Evolutionary conservation across 2,329 filamentous ascomycete species (phyloP).

Genomic region (Hypoxylon sp.): DNA sequence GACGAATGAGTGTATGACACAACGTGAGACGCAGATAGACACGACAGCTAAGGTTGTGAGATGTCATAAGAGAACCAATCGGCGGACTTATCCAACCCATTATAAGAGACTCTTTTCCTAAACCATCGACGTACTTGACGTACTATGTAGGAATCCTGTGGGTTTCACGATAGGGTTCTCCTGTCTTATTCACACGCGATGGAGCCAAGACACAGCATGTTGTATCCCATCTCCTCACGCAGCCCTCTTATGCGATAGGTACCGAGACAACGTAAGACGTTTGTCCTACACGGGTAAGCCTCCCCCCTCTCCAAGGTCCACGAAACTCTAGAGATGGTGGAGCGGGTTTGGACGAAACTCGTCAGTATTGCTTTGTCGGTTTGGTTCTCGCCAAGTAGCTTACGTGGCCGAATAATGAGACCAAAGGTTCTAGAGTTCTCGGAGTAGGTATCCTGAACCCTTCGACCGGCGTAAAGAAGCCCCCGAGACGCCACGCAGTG

Average conservation of each 20-base stretch:
- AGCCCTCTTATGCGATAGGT: slow-evolving; percentile 1
- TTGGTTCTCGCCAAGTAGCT: slow-evolving; percentile 2
- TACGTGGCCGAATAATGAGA: slow-evolving; percentile 5
- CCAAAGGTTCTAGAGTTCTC: not conserved
- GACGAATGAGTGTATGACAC: slow-evolving; percentile 30
- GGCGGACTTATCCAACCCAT: slow-evolving; percentile 21
- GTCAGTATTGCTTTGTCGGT: slow-evolving; percentile 1
- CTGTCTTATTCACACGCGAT: slow-evolving; percentile 25
- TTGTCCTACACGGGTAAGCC: slow-evolving; percentile 2
- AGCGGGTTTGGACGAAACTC: slow-evolving; percentile 6
- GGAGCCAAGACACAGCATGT: not conserved
- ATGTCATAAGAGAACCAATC: slow-evolving; percentile 22
- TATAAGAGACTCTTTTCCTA: slow-evolving; percentile 9
- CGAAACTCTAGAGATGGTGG: slow-evolving; percentile 1
- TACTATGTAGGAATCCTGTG: slow-evolving; percentile 23
- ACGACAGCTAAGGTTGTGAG: slow-evolving; percentile 10
- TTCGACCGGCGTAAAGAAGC: slow-evolving; percentile 5
- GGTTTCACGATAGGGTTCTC: slow-evolving; percentile 28
- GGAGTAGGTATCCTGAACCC: slow-evolving; percentile 1
- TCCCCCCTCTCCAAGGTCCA: not conserved
- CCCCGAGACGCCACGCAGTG: slow-evolving; percentile 14
- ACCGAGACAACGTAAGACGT: not conserved
- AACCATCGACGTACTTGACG: slow-evolving; percentile 27
- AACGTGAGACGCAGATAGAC: slow-evolving; percentile 19
- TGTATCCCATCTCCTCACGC: slow-evolving; percentile 9